Base-by-base conservation (phyloP, 148 eudicot genomes). In the Gaultheria prostrata region DNA sequence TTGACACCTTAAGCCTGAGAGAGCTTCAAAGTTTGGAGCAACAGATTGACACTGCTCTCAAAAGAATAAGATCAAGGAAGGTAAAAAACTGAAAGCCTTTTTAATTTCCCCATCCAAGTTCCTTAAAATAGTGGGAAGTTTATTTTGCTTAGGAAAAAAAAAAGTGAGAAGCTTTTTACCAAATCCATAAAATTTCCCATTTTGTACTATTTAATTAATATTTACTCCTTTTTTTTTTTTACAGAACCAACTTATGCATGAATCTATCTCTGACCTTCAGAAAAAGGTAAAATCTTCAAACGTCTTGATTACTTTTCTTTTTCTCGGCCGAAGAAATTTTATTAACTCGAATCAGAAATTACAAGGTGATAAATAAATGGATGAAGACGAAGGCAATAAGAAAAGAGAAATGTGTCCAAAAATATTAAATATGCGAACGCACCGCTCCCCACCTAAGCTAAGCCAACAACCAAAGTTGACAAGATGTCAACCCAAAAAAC, bases 11-110 rank as follows among this genome's bases (percentile, higher is more conserved):
- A 88, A 94, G 86, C 54, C 82, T 93, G 11, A 94, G 89, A 85
- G 98, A 94, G 84, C 95, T 92, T 80, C 95, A 92, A 45, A 92
- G 78, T 86, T 79, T 94, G 83, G 98, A 94, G 89, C 91, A 89
- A 56, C 94, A 93, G 82, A 87, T 94, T 73, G 94, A 92, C 63
- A 57, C 67, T 78, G 93, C 95, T 83, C 91, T 94, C 78, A 92
- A 89, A 54, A 92, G 91, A 72, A 82, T 89, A 54, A 84, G 91
- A 70, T 82, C 90, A 49, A 89, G 83, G 71, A 90, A 92, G 93
- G 98, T 94, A 74, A 85, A 71, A 57, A 57, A 11, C 6, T 14
- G 3, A 28, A 30, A 8, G 39, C 72, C 35, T 35, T 35, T 39
- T 35, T n/a, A n/a, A n/a, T 26, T 21, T 0, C 8, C 21, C 75